These are phyloP conservation scores for Buddleja alternifolia DNA, from an alignment of 257 asterid species.

Conservation along the genomic window DNA sequence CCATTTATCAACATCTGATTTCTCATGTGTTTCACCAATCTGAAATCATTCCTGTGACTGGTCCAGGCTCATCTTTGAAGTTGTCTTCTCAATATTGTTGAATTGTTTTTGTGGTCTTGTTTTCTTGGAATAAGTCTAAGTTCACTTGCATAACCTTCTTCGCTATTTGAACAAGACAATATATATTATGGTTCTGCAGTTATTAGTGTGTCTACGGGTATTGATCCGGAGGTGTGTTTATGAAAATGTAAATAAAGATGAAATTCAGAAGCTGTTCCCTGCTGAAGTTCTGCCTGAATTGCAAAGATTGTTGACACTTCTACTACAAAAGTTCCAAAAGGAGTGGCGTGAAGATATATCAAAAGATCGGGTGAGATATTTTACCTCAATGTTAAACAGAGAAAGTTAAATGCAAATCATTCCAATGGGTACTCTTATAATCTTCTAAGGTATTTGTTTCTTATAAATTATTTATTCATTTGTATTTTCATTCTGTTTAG, in stretches of 20 bases:
- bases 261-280: slow-evolving; percentile 68
- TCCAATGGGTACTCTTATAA: background rate
- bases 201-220: slow-evolving; percentile 71
- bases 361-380: slow-evolving; percentile 56
- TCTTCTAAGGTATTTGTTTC: background rate
- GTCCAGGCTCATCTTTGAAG: background rate
- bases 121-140: background rate
- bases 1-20: too few relatives aligned
- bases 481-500: slow-evolving; percentile 27
- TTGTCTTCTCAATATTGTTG: background rate
- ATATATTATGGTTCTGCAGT: slow-evolving; percentile 46
- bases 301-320: slow-evolving; percentile 67
- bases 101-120: background rate
- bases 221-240: slow-evolving; percentile 65
- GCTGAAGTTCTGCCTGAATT: slow-evolving; percentile 70
- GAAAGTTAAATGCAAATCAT: background rate
- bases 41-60: background rate
- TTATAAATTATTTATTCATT: background rate
- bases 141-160: background rate
- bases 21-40: background rate
- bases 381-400: background rate
- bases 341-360: slow-evolving; percentile 79
- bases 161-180: background rate
- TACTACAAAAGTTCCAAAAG: slow-evolving; percentile 67
- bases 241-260: slow-evolving; percentile 56